A percentile compares a stretch with the other conserved stretches of the same genome.
phyloP scores from a whole-genome alignment of 1,284 basidiomycete genomes.

The Ganoderma boninense region DNA sequence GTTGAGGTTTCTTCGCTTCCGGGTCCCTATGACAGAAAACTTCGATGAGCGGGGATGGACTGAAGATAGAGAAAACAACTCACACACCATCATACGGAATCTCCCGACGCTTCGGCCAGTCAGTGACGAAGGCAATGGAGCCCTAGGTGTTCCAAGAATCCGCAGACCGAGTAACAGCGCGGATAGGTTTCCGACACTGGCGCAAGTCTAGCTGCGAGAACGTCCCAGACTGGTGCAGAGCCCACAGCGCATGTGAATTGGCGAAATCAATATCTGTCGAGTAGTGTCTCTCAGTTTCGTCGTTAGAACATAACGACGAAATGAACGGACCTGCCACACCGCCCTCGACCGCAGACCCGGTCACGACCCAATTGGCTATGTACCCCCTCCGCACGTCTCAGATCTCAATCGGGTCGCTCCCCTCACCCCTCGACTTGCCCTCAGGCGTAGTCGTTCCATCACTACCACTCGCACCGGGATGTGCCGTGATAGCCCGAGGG shows the following conservation, averaged over 20 bases:
- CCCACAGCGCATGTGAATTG: slow-evolving; percentile 79
- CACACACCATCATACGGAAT: slow-evolving; percentile 89
- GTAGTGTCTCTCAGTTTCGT: not conserved
- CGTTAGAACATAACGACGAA: not conserved
- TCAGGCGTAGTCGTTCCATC: slow-evolving; percentile 23
- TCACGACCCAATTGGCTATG: slow-evolving; percentile 84
- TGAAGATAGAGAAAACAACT: slow-evolving; percentile 37
- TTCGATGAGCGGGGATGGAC: not conserved
- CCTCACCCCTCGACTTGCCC: slow-evolving; percentile 38
- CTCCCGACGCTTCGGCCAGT: slow-evolving; percentile 67
- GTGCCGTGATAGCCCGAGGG: slow-evolving; percentile 26
- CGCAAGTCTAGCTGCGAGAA: slow-evolving; percentile 85
- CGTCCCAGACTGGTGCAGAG: slow-evolving; percentile 79
- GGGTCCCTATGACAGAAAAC: slow-evolving; percentile 52
- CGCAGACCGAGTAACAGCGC: slow-evolving; percentile 73
- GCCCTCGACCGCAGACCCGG: slow-evolving; percentile 68
- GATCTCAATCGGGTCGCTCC: slow-evolving; percentile 76
- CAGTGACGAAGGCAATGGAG: slow-evolving; percentile 75
- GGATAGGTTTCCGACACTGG: slow-evolving; percentile 68
- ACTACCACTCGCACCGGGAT: slow-evolving; percentile 12
- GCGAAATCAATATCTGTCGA: slow-evolving; percentile 71
- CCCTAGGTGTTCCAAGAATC: slow-evolving; percentile 77
- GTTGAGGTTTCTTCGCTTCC: slow-evolving; percentile 50
- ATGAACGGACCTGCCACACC: slow-evolving; percentile 67
- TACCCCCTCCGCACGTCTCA: slow-evolving; percentile 89